Evolutionary conservation across 441 rosid species (phyloP), one percentile per base, ranked within the genome.

Genomic region (Adansonia grandidieri): DNA sequence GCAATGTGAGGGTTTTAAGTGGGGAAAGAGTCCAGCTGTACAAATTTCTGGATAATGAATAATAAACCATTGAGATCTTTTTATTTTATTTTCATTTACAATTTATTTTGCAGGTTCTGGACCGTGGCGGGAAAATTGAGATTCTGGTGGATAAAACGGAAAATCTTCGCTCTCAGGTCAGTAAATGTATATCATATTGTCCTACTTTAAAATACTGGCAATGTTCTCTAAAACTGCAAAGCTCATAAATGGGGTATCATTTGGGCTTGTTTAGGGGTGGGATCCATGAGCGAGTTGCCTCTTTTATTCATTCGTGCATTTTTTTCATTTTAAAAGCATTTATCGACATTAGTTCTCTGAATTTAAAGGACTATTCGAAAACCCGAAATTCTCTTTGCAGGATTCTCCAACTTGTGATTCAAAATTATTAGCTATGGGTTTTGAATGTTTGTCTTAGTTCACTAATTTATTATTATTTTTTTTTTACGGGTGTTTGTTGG

Each of bases 101-200:
- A 63, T 76, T 73, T 71, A 9, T 72, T 56, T 44, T 87, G 73
- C 90, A 94, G 99, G 98, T 96, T 82, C 96, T 96, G 82, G 98
- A 94, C 78, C 98, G 98, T 63, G 98, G 99, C 10, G 99, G 86
- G 87, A 96, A 93, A 84, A 94, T 96, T 82, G 98, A 94, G 83
- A 90, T 96, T 77, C 81, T 96, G 82, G 99, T 96, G 47, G 99
- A 96, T 85, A 96, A 93, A 87, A 94, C 99, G 9, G 99, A 96
- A 82, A 91, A 93, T 82, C 98, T 96, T 78, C 96, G 87, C 61
- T 87, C 92, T 71, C 99, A 94, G 97, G 98, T 94, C 72, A 81
- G 86, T 45, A 61, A 63, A 42, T 61, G 56, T 64, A 71, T 47
- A 50, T 71, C 42, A 54, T 37, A 71, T 76, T 64, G 51, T 70